Evolutionary conservation across 2,329 filamentous ascomycete species (phyloP).

Genomic region (Colletotrichum noveboracense): DNA sequence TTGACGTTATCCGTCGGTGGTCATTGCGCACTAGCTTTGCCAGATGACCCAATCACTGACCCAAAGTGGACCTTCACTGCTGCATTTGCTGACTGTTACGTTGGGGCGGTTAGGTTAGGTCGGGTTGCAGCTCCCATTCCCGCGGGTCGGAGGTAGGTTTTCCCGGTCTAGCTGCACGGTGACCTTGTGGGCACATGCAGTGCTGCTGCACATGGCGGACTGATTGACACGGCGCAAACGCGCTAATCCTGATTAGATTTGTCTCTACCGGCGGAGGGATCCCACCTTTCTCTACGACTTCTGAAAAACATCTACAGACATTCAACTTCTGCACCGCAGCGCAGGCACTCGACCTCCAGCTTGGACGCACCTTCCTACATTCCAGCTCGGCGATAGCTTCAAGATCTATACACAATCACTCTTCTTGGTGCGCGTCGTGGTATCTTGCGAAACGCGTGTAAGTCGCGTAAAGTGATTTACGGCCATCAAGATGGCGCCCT

Average conservation of each 20-base stretch:
- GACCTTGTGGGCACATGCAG: background rate
- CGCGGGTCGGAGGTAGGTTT: background rate
- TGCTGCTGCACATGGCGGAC: background rate
- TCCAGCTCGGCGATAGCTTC: background rate
- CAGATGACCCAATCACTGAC: slow-evolving; percentile 1
- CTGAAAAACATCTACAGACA: slow-evolving; percentile 19
- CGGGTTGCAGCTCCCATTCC: too few relatives aligned
- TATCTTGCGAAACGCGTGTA: slow-evolving; percentile 49
- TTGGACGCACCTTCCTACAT: background rate
- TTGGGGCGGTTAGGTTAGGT: background rate
- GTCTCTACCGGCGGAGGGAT: slow-evolving; percentile 16
- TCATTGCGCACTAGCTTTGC: slow-evolving; percentile 4
- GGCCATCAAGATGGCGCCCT: slow-evolving; percentile 55
- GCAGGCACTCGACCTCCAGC: background rate
- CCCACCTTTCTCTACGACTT: slow-evolving; percentile 22
- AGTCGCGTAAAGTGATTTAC: slow-evolving; percentile 60
- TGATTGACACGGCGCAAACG: slow-evolving; percentile 15
- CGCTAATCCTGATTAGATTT: slow-evolving; percentile 21
- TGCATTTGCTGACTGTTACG: background rate
- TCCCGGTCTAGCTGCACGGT: background rate
- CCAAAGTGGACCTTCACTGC: background rate
- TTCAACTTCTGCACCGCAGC: slow-evolving; percentile 1
- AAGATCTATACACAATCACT: slow-evolving; percentile 11
- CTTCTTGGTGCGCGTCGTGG: background rate
- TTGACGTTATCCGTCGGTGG: slow-evolving; percentile 19